Evolutionary conservation across 1,284 basidiomycete species (phyloP).

Genomic region (Rhizoctonia solani): DNA sequence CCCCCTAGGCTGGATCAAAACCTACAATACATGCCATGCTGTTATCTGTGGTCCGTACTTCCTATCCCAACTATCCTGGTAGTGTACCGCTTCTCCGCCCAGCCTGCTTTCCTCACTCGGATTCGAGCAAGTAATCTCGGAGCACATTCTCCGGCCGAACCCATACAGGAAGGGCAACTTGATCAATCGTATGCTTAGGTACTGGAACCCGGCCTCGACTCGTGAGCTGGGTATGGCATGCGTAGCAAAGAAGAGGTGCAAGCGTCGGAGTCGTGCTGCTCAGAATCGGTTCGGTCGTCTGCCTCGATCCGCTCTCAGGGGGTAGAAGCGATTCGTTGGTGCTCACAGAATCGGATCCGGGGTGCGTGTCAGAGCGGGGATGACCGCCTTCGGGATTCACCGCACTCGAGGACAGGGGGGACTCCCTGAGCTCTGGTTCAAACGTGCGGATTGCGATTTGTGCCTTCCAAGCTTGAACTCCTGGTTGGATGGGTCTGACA

Average conservation of each 20-base stretch:
- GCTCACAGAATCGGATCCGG: slow-evolving; percentile 44
- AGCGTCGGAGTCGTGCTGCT: neutral
- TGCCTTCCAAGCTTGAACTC: slow-evolving; percentile 73
- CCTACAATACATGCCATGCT: too few species aligned
- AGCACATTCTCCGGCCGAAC: too few species aligned
- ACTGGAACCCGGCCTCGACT: slow-evolving; percentile 58
- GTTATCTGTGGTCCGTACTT: too few species aligned
- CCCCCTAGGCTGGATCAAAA: too few species aligned
- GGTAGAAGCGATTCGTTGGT: too few species aligned
- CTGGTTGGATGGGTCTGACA: slow-evolving; percentile 66
- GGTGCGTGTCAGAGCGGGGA: neutral
- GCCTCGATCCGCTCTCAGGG: slow-evolving; percentile 66
- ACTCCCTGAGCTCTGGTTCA: slow-evolving; percentile 35
- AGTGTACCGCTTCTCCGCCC: neutral
- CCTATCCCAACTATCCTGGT: neutral
- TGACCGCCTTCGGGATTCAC: neutral
- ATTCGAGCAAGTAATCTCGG: too few species aligned
- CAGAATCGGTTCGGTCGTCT: neutral
- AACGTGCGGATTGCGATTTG: slow-evolving; percentile 71
- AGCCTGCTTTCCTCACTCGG: neutral
- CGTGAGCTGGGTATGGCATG: slow-evolving; percentile 72
- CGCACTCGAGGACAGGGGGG: neutral
- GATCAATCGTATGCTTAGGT: too few species aligned
- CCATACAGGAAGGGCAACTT: slow-evolving; percentile 18
- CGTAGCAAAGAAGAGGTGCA: slow-evolving; percentile 66